These are phyloP conservation scores for Erigeron philadelphicus DNA, from an alignment of 140 eudicot species.

Conservation along the genomic window DNA sequence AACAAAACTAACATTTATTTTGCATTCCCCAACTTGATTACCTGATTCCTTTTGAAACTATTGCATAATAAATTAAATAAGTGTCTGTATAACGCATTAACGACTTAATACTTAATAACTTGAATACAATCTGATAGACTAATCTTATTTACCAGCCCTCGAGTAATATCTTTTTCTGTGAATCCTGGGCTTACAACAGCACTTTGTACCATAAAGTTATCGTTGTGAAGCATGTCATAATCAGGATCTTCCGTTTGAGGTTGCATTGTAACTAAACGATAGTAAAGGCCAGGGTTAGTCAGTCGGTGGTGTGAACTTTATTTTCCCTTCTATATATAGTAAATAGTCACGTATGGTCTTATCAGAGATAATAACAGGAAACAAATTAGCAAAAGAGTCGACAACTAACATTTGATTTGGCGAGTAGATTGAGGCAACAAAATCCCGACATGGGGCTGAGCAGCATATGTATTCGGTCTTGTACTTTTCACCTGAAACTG, in stretches of 20 bases:
- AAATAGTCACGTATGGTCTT: too few species aligned
- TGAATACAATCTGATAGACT: neutral
- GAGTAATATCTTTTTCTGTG: neutral
- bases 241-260: neutral
- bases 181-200: neutral
- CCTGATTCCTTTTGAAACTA: too few species aligned
- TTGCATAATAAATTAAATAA: too few species aligned
- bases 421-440: neutral
- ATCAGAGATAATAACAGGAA: neutral
- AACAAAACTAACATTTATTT: neutral
- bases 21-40: neutral
- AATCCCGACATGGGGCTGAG: neutral
- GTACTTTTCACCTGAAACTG: slow-evolving; percentile 1
- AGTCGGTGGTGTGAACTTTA: too few species aligned
- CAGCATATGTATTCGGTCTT: neutral
- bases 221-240: neutral
- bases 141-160: neutral
- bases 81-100: too few species aligned
- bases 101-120: neutral
- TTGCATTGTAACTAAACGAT: neutral
- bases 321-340: too few species aligned
- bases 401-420: neutral
- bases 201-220: neutral
- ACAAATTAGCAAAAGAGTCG: neutral
- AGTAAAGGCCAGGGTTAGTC: neutral